Evolutionary conservation across 345 rosid species (phyloP), one percentile per base, ranked within the genome.

Genomic region (Zanthoxylum bungeanum): DNA sequence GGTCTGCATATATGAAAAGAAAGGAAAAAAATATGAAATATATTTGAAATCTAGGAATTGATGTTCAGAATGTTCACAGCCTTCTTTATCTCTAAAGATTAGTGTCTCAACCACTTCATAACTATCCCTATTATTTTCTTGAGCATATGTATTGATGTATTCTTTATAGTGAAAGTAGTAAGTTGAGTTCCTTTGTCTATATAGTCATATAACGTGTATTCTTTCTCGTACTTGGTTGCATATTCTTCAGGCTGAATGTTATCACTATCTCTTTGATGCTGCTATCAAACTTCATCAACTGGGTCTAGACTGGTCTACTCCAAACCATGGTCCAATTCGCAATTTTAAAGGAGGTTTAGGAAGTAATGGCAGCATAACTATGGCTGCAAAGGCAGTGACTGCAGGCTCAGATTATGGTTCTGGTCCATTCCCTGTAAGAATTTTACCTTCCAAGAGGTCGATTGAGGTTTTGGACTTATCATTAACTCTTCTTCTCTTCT

Each of bases 261-360:
- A 93, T 77, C 97, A 91, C 74, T 88, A 93, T 73, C 85, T 93
- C 62, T 93, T 91, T 59, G 98, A 96, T 81, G 96, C 97, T 80
- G 97, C 97, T 12, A 87, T 93, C 73, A 93, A 90, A 83, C 96
- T 93, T 78, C 84, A 86, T 80, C 97, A 91, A 71, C 56, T 88
- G 68, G 95, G 97, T 63, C 70, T 89, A 34, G 93, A 91, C 75
- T 83, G 89, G 83, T 76, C 94, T 68, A 84, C 91, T 11, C 94
- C 96, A 42, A 83, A 79, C 63, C 97, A 93, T 69, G 96, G 97
- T 28, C 86, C 86, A 40, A 81, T 86, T 66, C 85, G 50, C 66
- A 76, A 71, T 70, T n/a, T 76, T 68, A 85, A 69, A 75, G 84
- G 82, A 78, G 70, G 70, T 70, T 67, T 72, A 25, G 77, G 77